Percentiles rank a stretch among this genome's conserved stretches.
These are phyloP conservation scores for Nakazawaea molendinolei DNA, from an alignment of 805 yeast species.

Conservation along the genomic window DNA sequence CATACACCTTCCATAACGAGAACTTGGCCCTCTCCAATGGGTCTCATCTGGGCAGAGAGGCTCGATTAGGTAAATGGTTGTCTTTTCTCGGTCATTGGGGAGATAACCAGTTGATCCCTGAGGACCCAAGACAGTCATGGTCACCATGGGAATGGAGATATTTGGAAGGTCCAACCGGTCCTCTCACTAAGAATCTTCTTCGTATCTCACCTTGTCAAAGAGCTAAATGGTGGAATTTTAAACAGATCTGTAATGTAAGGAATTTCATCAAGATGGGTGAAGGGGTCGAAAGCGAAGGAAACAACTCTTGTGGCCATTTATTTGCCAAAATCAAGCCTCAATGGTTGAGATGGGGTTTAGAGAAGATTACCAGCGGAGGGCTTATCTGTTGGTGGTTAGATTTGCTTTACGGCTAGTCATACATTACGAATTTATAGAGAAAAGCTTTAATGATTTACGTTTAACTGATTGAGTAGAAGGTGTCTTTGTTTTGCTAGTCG, in stretches of 20 bases:
- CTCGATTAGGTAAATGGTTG: slow-evolving; percentile 68
- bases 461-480: no score
- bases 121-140: slow-evolving; percentile 79
- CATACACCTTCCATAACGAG: slow-evolving; percentile 70
- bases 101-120: slow-evolving; percentile 55
- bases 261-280: slow-evolving; percentile 71
- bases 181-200: slow-evolving; percentile 67
- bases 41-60: slow-evolving; percentile 46
- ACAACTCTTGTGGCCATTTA: slow-evolving; percentile 65
- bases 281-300: slow-evolving; percentile 85
- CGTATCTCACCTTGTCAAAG: slow-evolving; percentile 75
- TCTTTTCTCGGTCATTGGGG: slow-evolving; percentile 86
- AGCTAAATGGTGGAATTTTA: slow-evolving; percentile 88
- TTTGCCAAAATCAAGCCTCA: slow-evolving; percentile 38
- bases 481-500: no score
- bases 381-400: slow-evolving; percentile 37
- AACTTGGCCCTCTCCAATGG: slow-evolving; percentile 39
- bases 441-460: no score
- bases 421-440: neutral
- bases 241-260: slow-evolving; percentile 77
- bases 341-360: slow-evolving; percentile 31
- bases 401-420: slow-evolving; percentile 18
- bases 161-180: slow-evolving; percentile 93
- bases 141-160: slow-evolving; percentile 86
- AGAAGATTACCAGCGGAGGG: slow-evolving; percentile 37